Percentiles rank a stretch among this genome's conserved stretches.
Conservation (phyloP, 805 yeast genomes). For the Vanderwaltozyma polyspora region DNA sequence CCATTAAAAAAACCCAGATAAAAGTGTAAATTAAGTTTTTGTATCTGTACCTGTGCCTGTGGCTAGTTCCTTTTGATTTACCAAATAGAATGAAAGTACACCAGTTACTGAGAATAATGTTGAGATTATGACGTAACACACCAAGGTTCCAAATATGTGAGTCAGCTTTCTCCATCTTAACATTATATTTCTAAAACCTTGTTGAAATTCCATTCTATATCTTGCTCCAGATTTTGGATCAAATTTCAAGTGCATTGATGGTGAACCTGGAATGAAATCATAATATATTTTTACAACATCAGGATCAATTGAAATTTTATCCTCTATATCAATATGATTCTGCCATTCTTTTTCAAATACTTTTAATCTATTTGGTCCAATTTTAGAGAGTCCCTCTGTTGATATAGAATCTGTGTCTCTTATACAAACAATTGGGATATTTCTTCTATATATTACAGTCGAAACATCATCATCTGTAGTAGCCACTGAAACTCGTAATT, state of each 20-base stretch:
- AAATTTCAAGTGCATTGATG: conserved; percentile 9
- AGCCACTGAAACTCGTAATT: not conserved
- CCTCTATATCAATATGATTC: conserved; percentile 13
- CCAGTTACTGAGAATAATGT: conserved; percentile 12
- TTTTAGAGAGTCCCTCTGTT: conserved; percentile 6
- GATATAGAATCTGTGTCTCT: conserved; percentile 4
- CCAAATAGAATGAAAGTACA: conserved; percentile 5
- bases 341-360: conserved; percentile 15
- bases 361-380: conserved; percentile 9
- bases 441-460: conserved; percentile 5
- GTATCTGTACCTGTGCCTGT: too few relatives aligned
- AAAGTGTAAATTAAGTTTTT: too few relatives aligned
- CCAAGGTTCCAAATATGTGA: conserved; percentile 14
- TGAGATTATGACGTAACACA: conserved; percentile 11
- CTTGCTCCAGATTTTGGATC: conserved; percentile 13
- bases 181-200: conserved; percentile 24
- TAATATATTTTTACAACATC: conserved; percentile 1
- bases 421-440: conserved; percentile 9
- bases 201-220: conserved; percentile 18
- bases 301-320: conserved; percentile 7
- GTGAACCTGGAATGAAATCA: not conserved
- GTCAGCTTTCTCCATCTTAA: conserved; percentile 15
- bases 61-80: not conserved
- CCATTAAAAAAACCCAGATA: too few relatives aligned
- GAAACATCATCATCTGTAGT: not conserved